Base-by-base conservation (phyloP, 495 filamentous ascomycete species). In the Parathielavia appendiculata region DNA sequence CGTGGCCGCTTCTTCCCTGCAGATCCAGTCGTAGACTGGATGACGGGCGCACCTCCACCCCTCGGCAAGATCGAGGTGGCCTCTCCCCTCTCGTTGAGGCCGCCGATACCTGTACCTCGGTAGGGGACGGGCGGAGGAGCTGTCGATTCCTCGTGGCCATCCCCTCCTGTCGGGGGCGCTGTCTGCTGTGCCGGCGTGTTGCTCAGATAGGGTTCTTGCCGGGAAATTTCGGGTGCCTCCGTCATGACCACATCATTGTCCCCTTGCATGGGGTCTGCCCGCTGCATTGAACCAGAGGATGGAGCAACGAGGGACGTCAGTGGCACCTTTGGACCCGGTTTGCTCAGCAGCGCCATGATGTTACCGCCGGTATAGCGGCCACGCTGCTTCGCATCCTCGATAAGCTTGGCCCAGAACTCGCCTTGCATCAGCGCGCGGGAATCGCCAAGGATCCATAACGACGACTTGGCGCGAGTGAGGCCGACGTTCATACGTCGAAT, bases 401-500 rank as follows among this genome's bases (percentile, higher is more conserved):
- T 88, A 20, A 98, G 78, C 54, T 85, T 82, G 50, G 79, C 82
- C 93, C 93, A 98, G 72, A 87, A 96, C 64, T 93, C 84, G 34
- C 93, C 95, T 62, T 95, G 87, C 8, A 86, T 75, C 26, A 98
- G 77, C 30, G 90, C 87, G 39, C 85, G 78, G 1, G 95, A 92
- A 67, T 97, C 93, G 57, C 93, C 93, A 16, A 98, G 79, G 58
- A 98, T 91, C 86, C 91, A 98, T 26, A 98, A 79, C 3, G 91
- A 96, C 14, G 88, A 95, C 66, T 95, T 96, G 12, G 93, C 95
- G 78, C 93, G 84, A 9, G 93, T 98, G 44, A 98, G 76, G 75
- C 93, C 93, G 66, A 98, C 93, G 74, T 98, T 98, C 93, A 98
- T 98, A 83, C 93, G 93, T 51, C 93, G 85, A 67, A 98, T 95